Percentiles rank a stretch among this genome's conserved stretches.
phyloP scores from a whole-genome alignment of 2,329 filamentous ascomycete species.

The Pseudogymnoascus sp. region DNA sequence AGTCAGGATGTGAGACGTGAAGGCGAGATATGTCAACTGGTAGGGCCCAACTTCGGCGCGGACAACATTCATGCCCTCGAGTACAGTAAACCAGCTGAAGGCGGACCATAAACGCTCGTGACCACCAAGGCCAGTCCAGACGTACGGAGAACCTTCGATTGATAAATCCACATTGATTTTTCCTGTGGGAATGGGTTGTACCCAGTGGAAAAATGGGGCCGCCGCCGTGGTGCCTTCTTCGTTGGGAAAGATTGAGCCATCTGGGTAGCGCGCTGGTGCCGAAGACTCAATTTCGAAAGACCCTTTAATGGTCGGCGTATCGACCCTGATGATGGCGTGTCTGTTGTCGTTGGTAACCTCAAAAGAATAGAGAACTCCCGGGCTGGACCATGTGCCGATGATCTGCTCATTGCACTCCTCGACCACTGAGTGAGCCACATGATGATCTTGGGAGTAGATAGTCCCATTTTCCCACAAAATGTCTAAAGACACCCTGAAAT shows the following conservation, averaged over 20 bases:
- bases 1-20: background rate
- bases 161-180: constrained; percentile 15
- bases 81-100: constrained; percentile 18
- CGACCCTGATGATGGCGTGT: background rate
- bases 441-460: constrained; percentile 22
- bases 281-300: constrained; percentile 17
- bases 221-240: constrained; percentile 10
- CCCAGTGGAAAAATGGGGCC: constrained; percentile 19
- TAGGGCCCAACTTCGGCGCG: background rate
- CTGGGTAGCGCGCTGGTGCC: constrained; percentile 15
- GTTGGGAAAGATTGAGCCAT: constrained; percentile 11
- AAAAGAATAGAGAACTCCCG: background rate
- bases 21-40: background rate
- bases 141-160: constrained; percentile 14
- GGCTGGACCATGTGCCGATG: background rate
- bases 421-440: constrained; percentile 20
- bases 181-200: constrained; percentile 19
- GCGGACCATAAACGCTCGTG: constrained; percentile 23
- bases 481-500: constrained; percentile 24
- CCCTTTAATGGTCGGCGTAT: constrained; percentile 12
- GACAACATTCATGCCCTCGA: constrained; percentile 2
- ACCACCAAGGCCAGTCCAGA: constrained; percentile 20
- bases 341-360: background rate
- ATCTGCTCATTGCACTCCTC: constrained; percentile 18
- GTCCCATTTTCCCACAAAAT: constrained; percentile 21